Percentiles rank a stretch among this genome's conserved stretches.
Evolutionary conservation across 2,329 filamentous ascomycete genomes (phyloP).

Genomic region (Apiospora hydei): DNA sequence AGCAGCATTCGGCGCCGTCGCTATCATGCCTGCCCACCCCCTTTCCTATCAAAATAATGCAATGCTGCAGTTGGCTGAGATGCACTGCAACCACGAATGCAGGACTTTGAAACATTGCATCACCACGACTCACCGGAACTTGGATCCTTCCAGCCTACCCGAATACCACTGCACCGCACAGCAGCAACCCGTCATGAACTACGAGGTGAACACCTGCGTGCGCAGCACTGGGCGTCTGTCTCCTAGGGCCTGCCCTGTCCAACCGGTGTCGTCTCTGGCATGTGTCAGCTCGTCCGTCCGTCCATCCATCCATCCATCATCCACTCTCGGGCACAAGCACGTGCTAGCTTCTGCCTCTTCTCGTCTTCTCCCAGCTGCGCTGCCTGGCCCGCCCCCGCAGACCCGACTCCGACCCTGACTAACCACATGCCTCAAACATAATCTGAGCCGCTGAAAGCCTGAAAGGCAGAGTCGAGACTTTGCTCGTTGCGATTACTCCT

Average conservation of each 20-base stretch:
- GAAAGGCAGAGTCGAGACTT: background rate
- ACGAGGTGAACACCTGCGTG: background rate
- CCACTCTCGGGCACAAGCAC: background rate
- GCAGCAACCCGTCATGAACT: background rate
- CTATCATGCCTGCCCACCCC: background rate
- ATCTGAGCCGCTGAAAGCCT: background rate
- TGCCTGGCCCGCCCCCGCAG: constrained; percentile 7
- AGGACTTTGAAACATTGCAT: constrained; percentile 21
- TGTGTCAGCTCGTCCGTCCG: background rate
- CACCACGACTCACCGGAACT: constrained; percentile 11
- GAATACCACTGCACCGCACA: constrained; percentile 12
- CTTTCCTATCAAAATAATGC: constrained; percentile 9
- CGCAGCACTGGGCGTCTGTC: background rate
- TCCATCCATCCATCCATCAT: background rate
- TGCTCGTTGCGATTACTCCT: background rate
- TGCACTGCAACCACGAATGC: constrained; percentile 18
- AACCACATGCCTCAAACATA: background rate
- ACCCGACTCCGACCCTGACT: background rate
- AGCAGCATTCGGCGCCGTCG: constrained; percentile 3
- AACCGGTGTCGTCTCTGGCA: constrained; percentile 6
- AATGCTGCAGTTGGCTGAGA: constrained; percentile 19
- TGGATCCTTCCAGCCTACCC: constrained; percentile 16
- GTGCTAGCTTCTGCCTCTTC: background rate
- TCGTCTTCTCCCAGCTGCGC: background rate
- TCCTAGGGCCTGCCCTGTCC: background rate